Percentiles rank a stretch among this genome's conserved stretches.
Conservation (phyloP, 73 alveolate genomes). For the Paramecium tetraurelia region DNA sequence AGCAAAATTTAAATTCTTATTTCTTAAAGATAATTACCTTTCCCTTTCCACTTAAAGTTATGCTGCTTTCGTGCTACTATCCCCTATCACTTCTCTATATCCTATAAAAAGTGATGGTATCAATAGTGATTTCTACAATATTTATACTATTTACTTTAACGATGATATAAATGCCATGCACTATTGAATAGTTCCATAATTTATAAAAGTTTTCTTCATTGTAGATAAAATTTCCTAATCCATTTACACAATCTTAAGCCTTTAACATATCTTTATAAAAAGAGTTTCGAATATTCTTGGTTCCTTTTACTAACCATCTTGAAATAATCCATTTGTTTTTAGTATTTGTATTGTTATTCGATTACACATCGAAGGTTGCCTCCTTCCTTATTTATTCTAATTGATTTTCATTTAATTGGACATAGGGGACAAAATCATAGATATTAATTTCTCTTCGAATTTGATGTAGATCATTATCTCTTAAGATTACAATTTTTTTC, state of each 20-base stretch:
- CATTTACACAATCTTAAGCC: not conserved
- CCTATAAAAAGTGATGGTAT: not conserved
- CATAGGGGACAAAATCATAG: not conserved
- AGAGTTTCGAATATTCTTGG: not conserved
- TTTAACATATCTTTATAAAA: not conserved
- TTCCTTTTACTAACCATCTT: slow-evolving; percentile 24
- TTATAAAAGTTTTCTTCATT: not conserved
- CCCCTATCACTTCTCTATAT: not conserved
- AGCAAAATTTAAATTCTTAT: not conserved
- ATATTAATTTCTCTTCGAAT: not conserved
- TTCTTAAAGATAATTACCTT: not conserved
- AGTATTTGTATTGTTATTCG: not conserved
- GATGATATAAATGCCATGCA: not conserved
- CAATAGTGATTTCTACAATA: not conserved
- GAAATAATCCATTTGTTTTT: not conserved
- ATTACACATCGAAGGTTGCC: not conserved
- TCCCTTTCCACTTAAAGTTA: not conserved
- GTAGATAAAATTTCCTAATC: not conserved
- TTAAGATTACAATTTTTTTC: not conserved
- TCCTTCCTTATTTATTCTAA: not conserved
- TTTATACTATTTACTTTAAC: not conserved
- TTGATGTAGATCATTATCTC: not conserved
- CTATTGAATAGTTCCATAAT: not conserved
- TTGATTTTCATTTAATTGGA: not conserved
- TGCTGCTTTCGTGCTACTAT: not conserved